Evolutionary conservation across 75 land plant species (phyloP), one percentile per base, ranked within the genome.

Genomic region (Gnetum montanum): DNA sequence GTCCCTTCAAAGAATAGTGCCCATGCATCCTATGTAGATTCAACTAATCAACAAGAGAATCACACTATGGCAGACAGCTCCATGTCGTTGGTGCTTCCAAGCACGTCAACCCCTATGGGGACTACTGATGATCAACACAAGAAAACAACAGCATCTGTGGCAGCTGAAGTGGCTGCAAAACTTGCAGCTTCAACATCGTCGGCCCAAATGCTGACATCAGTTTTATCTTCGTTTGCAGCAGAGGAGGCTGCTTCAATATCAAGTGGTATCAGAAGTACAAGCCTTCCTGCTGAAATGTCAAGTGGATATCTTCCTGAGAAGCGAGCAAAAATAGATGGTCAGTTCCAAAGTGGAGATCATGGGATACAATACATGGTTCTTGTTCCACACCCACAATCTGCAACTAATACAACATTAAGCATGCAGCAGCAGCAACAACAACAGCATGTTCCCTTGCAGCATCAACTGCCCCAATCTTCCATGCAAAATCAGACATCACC

Each of bases 101-200:
- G 56, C 7, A 23, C 34, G 33, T 31, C 55, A 15, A 10, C 55
- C 18, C 10, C 22, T 20, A 15, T 10, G 35, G 55, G 33, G 36
- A 8, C 55, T 37, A 13, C 41, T 36, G 46, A 45, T 43, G 50
- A n/a, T 33, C 52, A 61, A 8, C 33, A 61, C 16, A 36, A 27
- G 33, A 85, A 54, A 55, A 67, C 78, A 8, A 70, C 86, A 54
- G 78, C 86, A 49, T 67, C 75, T 11, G 75, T 80, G 54, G 96
- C 96, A 59, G 90, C 90, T 35, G 93, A 77, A 55, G 96, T 90
- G 53, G 96, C 89, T 26, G 97, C 91, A 62, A 81, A 78, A 60
- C 83, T 92, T 35, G 67, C 97, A 46, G 97, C 97, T 25, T 88
- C 85, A 28, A 80, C 74, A 18, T 88, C 88, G 37, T 92, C 97